Percentiles rank a stretch among this genome's conserved stretches.
phyloP scores from a whole-genome alignment of 192 early-diverging fungal genomes.

The Cetraspora pellucida region DNA sequence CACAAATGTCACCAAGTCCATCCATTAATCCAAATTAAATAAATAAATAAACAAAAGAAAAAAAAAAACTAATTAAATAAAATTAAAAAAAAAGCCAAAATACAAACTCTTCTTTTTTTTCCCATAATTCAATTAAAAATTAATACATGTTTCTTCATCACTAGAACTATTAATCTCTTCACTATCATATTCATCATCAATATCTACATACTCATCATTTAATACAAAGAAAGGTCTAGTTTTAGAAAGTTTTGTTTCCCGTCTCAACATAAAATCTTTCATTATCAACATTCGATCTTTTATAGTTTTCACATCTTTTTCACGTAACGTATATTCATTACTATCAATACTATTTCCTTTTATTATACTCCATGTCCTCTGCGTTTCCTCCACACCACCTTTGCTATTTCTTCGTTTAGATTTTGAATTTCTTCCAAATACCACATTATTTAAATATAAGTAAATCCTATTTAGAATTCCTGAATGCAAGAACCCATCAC shows the following conservation, averaged over 20 bases:
- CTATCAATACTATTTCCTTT: neutral
- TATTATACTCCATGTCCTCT: neutral
- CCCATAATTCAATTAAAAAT: neutral
- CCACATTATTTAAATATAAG: conserved; percentile 54
- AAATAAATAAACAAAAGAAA: too few relatives aligned
- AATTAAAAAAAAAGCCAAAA: too few relatives aligned
- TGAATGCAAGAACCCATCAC: conserved; percentile 60
- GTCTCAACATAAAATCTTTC: conserved; percentile 9
- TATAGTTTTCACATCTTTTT: neutral
- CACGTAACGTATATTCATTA: neutral
- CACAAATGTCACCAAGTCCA: too few relatives aligned
- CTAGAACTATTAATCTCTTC: neutral
- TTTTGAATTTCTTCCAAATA: conserved; percentile 33
- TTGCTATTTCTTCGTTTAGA: neutral
- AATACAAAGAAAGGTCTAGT: conserved; percentile 23
- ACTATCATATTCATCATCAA: neutral
- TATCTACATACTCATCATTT: neutral
- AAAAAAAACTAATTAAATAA: too few relatives aligned
- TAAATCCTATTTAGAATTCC: conserved; percentile 67
- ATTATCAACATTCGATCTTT: conserved; percentile 1
- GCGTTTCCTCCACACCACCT: neutral
- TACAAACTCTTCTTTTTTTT: too few relatives aligned
- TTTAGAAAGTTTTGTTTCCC: neutral
- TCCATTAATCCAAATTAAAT: too few relatives aligned
- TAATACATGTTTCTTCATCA: conserved; percentile 8